A percentile compares a stretch with the other conserved stretches of the same genome.
phyloP scores from a whole-genome alignment of 305 asterid genomes.

The Salvia sclarea region DNA sequence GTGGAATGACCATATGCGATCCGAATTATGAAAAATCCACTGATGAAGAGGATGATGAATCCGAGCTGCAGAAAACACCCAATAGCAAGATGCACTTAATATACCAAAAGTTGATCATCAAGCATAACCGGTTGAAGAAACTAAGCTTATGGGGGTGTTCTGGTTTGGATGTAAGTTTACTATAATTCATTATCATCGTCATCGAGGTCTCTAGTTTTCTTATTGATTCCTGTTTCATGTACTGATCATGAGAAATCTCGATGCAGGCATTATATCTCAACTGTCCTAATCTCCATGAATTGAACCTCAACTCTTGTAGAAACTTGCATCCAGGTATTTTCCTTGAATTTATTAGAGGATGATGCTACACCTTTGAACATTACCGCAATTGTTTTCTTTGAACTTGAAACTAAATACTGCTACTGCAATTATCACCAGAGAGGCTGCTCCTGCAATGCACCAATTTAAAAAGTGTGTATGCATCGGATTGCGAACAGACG shows the following conservation, averaged over 20 bases:
- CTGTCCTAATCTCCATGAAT: slow-evolving; percentile 76
- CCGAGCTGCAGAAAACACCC: slow-evolving; percentile 50
- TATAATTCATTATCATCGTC: not conserved
- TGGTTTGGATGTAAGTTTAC: slow-evolving; percentile 79
- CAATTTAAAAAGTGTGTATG: slow-evolving; percentile 72
- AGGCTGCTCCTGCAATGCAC: slow-evolving; percentile 84
- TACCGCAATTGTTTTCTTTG: not conserved
- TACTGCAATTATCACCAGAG: slow-evolving; percentile 47
- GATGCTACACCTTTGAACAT: not conserved
- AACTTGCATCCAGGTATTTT: slow-evolving; percentile 81
- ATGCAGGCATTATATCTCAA: slow-evolving; percentile 83
- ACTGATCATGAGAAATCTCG: slow-evolving; percentile 27
- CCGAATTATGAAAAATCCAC: slow-evolving; percentile 45
- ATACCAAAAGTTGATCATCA: slow-evolving; percentile 88
- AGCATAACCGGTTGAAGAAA: slow-evolving; percentile 79
- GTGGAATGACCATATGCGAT: slow-evolving; percentile 89
- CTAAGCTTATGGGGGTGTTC: slow-evolving; percentile 99
- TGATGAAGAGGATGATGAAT: slow-evolving; percentile 40
- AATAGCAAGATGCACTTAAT: slow-evolving; percentile 58
- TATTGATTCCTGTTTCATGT: slow-evolving; percentile 3
- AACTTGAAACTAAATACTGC: not conserved
- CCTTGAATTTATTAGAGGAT: not conserved
- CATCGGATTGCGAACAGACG: slow-evolving; percentile 62
- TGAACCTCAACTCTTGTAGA: slow-evolving; percentile 84
- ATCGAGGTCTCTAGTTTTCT: not conserved